phyloP scores from a whole-genome alignment of 2,329 filamentous ascomycete species.

The Phoma sp. region DNA sequence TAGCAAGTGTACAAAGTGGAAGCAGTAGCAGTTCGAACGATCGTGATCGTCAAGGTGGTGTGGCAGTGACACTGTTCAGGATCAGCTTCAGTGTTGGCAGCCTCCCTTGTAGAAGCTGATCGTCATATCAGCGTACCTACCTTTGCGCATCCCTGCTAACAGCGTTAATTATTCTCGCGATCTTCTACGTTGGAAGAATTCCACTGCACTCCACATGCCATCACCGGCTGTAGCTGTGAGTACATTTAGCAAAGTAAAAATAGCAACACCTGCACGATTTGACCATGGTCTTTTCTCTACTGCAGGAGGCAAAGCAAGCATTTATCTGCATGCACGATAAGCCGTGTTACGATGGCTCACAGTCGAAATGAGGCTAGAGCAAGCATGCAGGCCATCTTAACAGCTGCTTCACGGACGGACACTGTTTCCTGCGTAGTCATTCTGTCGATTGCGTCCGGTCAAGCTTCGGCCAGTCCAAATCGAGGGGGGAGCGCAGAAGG shows the following conservation, averaged over 20 bases:
- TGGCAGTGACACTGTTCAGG: too few relatives aligned
- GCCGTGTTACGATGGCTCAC: conserved; percentile 5
- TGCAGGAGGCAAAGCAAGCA: neutral
- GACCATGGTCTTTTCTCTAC: neutral
- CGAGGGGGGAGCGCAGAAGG: neutral
- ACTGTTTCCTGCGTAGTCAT: neutral
- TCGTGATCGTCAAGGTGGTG: too few relatives aligned
- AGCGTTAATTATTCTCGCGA: neutral
- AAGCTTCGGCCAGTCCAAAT: neutral
- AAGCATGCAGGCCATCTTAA: neutral
- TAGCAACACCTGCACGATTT: neutral
- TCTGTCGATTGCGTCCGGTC: neutral
- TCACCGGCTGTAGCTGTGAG: neutral
- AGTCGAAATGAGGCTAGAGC: neutral
- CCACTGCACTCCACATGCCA: neutral
- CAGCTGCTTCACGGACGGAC: neutral
- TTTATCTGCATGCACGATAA: neutral
- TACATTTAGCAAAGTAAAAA: neutral
- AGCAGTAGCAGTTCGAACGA: too few relatives aligned
- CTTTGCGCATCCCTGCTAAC: neutral
- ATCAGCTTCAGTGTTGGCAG: too few relatives aligned
- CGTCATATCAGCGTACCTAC: neutral
- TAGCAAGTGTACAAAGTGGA: too few relatives aligned
- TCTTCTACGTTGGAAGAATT: too few relatives aligned
- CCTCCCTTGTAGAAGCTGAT: too few relatives aligned